Percentiles rank a stretch among this genome's conserved stretches.
Conservation (phyloP, 2,329 filamentous ascomycete species). For the Pseudonectria buxi region DNA sequence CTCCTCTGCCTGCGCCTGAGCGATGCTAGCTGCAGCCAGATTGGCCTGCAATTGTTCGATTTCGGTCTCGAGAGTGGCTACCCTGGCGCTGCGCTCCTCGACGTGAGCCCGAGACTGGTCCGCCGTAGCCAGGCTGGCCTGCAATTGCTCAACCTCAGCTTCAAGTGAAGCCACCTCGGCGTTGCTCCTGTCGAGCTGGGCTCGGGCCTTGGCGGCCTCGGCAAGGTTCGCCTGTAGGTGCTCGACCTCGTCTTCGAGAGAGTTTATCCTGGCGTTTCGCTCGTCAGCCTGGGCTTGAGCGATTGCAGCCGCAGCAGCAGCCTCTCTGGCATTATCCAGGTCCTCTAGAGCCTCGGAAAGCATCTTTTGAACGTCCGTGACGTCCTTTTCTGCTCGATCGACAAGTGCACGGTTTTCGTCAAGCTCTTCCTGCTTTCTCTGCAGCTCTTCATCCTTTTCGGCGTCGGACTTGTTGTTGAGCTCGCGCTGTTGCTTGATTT, state of each 20-base stretch:
- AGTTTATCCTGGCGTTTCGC: conserved; percentile 30
- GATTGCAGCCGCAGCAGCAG: conserved; percentile 16
- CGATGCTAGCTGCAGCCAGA: no score
- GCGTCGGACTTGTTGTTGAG: conserved; percentile 81
- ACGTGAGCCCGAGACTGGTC: not conserved
- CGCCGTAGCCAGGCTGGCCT: no score
- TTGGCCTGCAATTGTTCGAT: conserved; percentile 29
- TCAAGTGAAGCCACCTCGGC: conserved; percentile 1
- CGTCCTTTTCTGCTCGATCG: conserved; percentile 32
- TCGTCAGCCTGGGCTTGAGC: conserved; percentile 21
- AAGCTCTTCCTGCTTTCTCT: conserved; percentile 50
- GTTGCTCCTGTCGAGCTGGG: not conserved
- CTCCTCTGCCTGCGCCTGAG: no score
- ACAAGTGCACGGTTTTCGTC: conserved; percentile 34
- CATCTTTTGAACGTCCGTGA: conserved; percentile 37
- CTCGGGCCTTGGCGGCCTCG: not conserved
- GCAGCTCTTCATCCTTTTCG: conserved; percentile 59
- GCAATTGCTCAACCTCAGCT: not conserved
- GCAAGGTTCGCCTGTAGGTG: conserved; percentile 4
- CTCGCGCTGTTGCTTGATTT: conserved; percentile 93
- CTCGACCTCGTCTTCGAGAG: conserved; percentile 29
- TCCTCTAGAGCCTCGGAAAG: conserved; percentile 42
- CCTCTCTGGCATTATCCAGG: conserved; percentile 32
- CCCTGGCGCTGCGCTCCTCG: conserved; percentile 1
- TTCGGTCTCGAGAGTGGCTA: conserved; percentile 17